Percentiles rank a stretch among this genome's conserved stretches.
phyloP scores from a whole-genome alignment of 164 flowering plant genomes.

The Aristolochia californica region DNA sequence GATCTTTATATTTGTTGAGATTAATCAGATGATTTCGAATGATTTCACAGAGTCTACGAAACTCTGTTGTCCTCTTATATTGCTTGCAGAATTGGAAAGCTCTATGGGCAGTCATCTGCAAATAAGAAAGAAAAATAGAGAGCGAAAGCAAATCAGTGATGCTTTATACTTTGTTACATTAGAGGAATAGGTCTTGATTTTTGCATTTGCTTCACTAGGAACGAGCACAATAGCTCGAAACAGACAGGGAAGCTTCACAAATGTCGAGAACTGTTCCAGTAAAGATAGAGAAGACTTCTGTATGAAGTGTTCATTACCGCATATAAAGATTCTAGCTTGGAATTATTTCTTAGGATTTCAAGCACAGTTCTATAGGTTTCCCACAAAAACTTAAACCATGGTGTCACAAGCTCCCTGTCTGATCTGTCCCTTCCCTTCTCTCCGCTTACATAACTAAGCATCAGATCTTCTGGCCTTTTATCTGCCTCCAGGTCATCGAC shows the following conservation, averaged over 20 bases:
- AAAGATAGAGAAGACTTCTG: no score
- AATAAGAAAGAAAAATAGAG: background rate
- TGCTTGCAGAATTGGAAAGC: constrained; percentile 97
- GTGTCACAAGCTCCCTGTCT: constrained; percentile 93
- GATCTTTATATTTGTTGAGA: constrained; percentile 88
- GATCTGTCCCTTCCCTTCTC: constrained; percentile 96
- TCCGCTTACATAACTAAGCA: constrained; percentile 97
- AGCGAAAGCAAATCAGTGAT: background rate
- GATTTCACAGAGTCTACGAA: constrained; percentile 88
- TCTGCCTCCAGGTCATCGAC: constrained; percentile 95
- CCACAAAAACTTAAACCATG: constrained; percentile 98
- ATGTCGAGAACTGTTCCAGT: no score
- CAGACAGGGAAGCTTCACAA: no score
- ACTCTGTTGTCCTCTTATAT: constrained; percentile 86
- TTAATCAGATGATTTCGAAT: constrained; percentile 84
- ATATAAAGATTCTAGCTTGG: constrained; percentile 80
- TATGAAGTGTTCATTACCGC: constrained; percentile 38
- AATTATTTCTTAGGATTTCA: constrained; percentile 84
- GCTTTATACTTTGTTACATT: background rate
- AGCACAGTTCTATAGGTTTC: constrained; percentile 94
- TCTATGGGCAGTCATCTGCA: constrained; percentile 90
- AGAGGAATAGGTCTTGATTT: no score
- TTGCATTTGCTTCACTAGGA: no score
- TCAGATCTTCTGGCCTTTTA: constrained; percentile 87
- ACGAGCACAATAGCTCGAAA: no score